Evolutionary conservation across 768 basidiomycete species (phyloP), one percentile per base, ranked within the genome.

Genomic region (Amanita rimosa): DNA sequence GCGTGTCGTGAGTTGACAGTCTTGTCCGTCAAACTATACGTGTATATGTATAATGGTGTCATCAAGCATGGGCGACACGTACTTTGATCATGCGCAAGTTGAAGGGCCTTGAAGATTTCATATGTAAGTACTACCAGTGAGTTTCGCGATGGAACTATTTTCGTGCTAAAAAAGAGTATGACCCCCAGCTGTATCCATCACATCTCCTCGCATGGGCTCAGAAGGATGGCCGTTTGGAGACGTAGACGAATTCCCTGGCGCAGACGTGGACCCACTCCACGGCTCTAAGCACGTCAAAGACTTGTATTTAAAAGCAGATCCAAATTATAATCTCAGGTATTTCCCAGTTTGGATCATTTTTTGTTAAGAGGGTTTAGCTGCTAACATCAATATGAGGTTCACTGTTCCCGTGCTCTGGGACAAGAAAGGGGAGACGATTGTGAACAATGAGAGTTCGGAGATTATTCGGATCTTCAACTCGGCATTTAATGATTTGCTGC

Each of bases 401-500:
- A 92, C 91, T 1, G 88, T 92, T 7, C 93, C 93, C 4, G 66
- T 91, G 29, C 71, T 99, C 4, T 99, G 91, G 89, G 96, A 98
- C 67, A 94, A 82, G 70, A 88, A 94, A 63, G 68, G 61, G 37
- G 67, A 83, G 39, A 85, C 84, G 35, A 85, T 97, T 55, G 96
- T 99, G 50, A 97, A 92, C 70, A 98, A 97, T 62, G 95, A 99
- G 61, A 85, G 82, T 54, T 81, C 86, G 2, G 95, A 98, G 67
- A 93, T 98, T 60, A 91, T 98, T 59, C 83, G 95, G 49, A 86
- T 95, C 6, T 77, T 98, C 68, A 97, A 99, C 66, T 73, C 74
- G 6, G 83, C 76, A 1, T 94, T 95, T 69, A 82, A 96, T 61
- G 69, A 81, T 17, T 56, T 84, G 16, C 50, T 96, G 6, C 73